Base-by-base conservation (phyloP, 2,329 filamentous ascomycete species). In the Pyrenochaeta sp. region DNA sequence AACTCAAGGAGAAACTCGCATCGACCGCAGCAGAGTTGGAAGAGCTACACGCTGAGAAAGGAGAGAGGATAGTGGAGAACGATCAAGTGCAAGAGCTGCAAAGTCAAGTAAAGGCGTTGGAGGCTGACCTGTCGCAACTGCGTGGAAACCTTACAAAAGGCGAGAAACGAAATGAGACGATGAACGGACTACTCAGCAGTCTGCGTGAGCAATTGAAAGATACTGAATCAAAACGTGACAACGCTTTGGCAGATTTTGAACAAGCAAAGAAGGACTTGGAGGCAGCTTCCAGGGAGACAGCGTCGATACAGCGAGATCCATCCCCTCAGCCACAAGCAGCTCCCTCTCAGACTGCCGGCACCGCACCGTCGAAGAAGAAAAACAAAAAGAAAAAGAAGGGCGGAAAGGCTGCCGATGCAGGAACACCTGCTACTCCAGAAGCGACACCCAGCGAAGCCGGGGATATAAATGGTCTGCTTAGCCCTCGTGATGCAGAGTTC, bases 301-400 rank as follows among this genome's bases (percentile, higher is more conserved):
- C 60, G 3, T 47, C 61, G 13, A 37, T 34, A 30, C 61, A 67
- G 42, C 37, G 61, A 6, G 54, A 66, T 24, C 52, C 59, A 6
- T 28, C 54, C 2, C 54, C 56, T 28, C 60, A 65, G 39, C 58
- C 68, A 6, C 64, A 74, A 53, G 40, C 68, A 12, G 45, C 58
- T 6, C 56, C 62, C 27, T 57, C 68, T 19, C 66, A 68, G 30
- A 50, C 68, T 10, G 68, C 66, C 15, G 71, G 74, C 3, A 73
- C 78, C 13, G 77, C 72, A 13, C 77, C 81, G 10, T 80, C 80
- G 58, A 94, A 93, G 79, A 96, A 92, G 76, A 96, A 91, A 77
- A 96, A 93, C 65, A 82, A 91, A 75, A 96, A 94, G 82, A 97
- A 96, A 85, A 91, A 89, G 78, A 94, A 93, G 81, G 87, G 86